Percentiles rank a stretch among this genome's conserved stretches.
Evolutionary conservation across 306 rosid species (phyloP).

Genomic region (Cucurbita pepo): DNA sequence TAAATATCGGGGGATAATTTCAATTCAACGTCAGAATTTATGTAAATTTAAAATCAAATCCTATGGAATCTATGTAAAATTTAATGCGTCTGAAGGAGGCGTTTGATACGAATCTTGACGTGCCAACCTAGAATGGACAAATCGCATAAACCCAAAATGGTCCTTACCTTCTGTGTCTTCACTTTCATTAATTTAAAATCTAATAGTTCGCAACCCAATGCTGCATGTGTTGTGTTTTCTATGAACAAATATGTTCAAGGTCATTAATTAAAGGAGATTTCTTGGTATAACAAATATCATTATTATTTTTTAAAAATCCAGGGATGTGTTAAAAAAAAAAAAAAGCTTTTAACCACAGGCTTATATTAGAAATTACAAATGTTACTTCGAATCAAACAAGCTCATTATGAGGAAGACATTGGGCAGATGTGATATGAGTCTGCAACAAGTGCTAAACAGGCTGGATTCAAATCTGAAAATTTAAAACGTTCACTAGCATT

Average conservation of each 20-base stretch:
- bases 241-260: not conserved
- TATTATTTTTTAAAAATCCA: not conserved
- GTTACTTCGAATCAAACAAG: not conserved
- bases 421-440: not conserved
- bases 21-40: too few relatives aligned
- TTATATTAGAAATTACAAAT: not conserved
- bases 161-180: not conserved
- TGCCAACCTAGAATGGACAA: not conserved
- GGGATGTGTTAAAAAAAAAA: not conserved
- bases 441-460: not conserved
- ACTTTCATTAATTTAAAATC: not conserved
- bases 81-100: not conserved
- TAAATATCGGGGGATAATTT: too few relatives aligned
- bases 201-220: not conserved
- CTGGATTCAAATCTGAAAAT: not conserved
- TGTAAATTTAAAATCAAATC: not conserved
- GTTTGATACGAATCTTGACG: not conserved
- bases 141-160: not conserved
- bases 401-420: not conserved
- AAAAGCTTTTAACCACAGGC: not conserved
- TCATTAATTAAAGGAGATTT: not conserved
- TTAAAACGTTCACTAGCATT: not conserved
- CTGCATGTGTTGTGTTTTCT: not conserved
- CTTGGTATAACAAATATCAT: not conserved
- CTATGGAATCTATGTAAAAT: not conserved